Evolutionary conservation across 768 basidiomycete species (phyloP).

Genomic region (Lactifluus hygrophoroides): DNA sequence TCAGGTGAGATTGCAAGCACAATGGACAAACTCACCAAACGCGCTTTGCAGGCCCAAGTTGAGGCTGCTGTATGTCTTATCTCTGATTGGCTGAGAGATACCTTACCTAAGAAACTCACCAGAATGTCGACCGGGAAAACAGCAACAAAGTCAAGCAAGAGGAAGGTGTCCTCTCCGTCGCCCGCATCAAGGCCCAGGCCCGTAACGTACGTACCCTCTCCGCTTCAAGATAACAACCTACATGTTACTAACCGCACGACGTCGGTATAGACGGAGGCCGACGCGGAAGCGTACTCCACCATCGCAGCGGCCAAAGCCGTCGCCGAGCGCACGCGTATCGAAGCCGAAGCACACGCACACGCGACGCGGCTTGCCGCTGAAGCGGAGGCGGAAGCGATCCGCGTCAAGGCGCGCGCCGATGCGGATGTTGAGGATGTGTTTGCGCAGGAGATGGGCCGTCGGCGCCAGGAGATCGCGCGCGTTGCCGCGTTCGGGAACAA

Average conservation of each 20-base stretch:
- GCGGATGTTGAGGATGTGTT: constrained; percentile 50
- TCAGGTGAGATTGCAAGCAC: constrained; percentile 67
- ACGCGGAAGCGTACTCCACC: constrained; percentile 66
- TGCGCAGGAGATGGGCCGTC: constrained; percentile 69
- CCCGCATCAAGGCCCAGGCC: constrained; percentile 64
- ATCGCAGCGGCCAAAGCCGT: constrained; percentile 69
- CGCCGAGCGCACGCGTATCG: constrained; percentile 56
- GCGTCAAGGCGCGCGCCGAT: constrained; percentile 58
- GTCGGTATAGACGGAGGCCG: constrained; percentile 49
- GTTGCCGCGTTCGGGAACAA: constrained; percentile 59
- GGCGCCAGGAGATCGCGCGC: constrained; percentile 54
- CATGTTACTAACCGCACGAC: neutral
- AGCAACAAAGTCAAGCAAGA: constrained; percentile 83
- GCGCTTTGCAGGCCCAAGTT: constrained; percentile 79
- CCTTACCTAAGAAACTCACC: neutral
- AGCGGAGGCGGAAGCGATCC: constrained; percentile 64
- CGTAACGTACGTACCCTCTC: constrained; percentile 33
- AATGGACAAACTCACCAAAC: constrained; percentile 79
- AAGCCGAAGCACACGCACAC: constrained; percentile 69
- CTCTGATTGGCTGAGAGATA: neutral
- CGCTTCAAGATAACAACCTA: neutral
- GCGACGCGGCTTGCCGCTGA: constrained; percentile 67
- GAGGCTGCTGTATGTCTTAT: constrained; percentile 59
- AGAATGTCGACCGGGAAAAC: constrained; percentile 84
- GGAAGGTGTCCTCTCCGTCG: constrained; percentile 68